Percentiles rank a stretch among this genome's conserved stretches.
phyloP scores from a whole-genome alignment of 352 stramenopile genomes.

The Phytophthora idaei region DNA sequence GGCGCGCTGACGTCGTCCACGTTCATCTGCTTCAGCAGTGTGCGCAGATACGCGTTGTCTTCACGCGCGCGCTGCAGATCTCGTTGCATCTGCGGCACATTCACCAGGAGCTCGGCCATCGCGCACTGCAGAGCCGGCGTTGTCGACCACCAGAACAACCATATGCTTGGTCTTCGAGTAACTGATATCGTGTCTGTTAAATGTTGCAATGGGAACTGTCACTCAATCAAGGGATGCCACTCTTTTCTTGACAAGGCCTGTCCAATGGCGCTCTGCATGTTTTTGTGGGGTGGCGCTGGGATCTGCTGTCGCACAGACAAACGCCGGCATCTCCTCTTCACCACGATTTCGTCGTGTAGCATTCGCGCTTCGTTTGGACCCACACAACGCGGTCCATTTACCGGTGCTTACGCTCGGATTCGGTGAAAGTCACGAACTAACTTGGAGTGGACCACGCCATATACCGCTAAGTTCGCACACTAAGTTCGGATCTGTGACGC shows the following conservation, averaged over 20 bases:
- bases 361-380: no score
- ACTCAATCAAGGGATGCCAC: neutral
- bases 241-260: neutral
- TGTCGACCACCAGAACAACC: conserved; percentile 8
- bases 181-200: conserved; percentile 9
- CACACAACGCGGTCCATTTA: no score
- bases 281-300: conserved; percentile 17
- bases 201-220: neutral
- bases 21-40: conserved; percentile 31
- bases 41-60: conserved; percentile 40
- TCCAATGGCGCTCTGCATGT: conserved; percentile 17
- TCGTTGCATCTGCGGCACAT: conserved; percentile 34
- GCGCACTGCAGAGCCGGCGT: conserved; percentile 1
- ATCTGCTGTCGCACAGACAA: conserved; percentile 22
- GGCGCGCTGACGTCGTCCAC: neutral
- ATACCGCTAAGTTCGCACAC: conserved; percentile 7
- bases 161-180: neutral
- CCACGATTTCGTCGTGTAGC: neutral
- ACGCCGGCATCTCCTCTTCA: neutral
- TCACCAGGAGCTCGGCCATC: conserved; percentile 29
- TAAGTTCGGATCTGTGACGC: conserved; percentile 23
- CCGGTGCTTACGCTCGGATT: no score
- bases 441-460: conserved; percentile 16
- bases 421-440: neutral
- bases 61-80: conserved; percentile 36